Conservation (phyloP, 2,329 filamentous ascomycete genomes). For the Ambrosiella beaveri region DNA sequence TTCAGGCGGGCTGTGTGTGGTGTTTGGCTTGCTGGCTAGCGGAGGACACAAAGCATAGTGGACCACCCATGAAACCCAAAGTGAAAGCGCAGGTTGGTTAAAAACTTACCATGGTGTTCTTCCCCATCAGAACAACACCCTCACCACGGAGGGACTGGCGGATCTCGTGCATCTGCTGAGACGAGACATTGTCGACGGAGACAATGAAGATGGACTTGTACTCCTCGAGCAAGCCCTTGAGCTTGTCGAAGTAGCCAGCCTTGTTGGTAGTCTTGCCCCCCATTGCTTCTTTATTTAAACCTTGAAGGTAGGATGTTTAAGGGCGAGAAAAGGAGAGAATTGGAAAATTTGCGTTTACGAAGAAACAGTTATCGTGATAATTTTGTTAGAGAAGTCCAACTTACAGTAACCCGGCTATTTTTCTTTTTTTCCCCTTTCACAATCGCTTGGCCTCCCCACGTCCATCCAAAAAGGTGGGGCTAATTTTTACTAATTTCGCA, state of each 20-base stretch:
- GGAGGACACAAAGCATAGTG: too few species aligned
- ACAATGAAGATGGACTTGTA: conserved; percentile 98
- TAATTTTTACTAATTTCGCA: not conserved
- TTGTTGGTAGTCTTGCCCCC: conserved; percentile 94
- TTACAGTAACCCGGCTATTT: not conserved
- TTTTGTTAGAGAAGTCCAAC: conserved; percentile 6
- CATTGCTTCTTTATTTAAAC: conserved; percentile 72
- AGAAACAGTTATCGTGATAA: conserved; percentile 20
- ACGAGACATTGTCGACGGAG: conserved; percentile 97
- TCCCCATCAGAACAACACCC: conserved; percentile 96
- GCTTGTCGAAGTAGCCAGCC: conserved; percentile 98
- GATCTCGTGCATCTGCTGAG: conserved; percentile 99
- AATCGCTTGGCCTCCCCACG: not conserved
- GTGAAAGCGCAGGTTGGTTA: not conserved
- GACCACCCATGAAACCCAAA: not conserved
- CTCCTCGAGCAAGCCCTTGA: conserved; percentile 89
- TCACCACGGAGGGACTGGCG: conserved; percentile 75
- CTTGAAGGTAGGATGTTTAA: conserved; percentile 98
- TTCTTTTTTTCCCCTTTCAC: conserved; percentile 6
- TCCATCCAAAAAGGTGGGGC: not conserved
- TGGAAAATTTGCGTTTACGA: conserved; percentile 4
- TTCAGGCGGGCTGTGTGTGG: not conserved
- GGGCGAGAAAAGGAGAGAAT: conserved; percentile 35
- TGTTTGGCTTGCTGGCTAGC: too few species aligned
- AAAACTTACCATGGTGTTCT: conserved; percentile 90